phyloP scores from a whole-genome alignment of 1,284 basidiomycete species.

The Agaricales sp. region DNA sequence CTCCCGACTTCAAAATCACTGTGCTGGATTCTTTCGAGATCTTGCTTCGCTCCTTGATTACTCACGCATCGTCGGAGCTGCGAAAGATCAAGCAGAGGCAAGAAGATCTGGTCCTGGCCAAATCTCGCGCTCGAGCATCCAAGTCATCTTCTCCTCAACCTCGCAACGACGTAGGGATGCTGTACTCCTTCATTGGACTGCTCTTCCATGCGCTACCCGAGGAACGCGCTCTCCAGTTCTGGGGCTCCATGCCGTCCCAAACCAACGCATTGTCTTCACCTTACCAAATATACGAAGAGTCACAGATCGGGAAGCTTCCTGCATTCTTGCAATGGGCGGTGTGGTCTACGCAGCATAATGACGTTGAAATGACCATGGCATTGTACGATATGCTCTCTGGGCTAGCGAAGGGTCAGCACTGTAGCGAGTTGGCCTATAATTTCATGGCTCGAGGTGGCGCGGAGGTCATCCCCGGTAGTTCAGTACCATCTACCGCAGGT shows the following conservation, averaged over 20 bases:
- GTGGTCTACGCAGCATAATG: conserved; percentile 70
- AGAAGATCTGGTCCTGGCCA: conserved; percentile 71
- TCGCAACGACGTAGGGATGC: conserved; percentile 75
- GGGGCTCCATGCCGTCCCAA: conserved; percentile 55
- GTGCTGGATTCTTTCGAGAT: conserved; percentile 63
- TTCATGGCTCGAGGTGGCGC: conserved; percentile 64
- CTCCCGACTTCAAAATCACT: conserved; percentile 54
- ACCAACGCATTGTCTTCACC: conserved; percentile 30
- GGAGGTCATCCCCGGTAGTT: conserved; percentile 38
- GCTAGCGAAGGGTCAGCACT: conserved; percentile 75
- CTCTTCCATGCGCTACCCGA: conserved; percentile 67
- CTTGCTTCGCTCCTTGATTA: conserved; percentile 66
- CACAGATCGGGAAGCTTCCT: conserved; percentile 55
- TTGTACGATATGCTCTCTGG: conserved; percentile 85
- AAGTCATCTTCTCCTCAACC: conserved; percentile 29
- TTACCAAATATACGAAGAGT: conserved; percentile 44
- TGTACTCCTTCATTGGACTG: conserved; percentile 77
- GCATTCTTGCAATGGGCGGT: conserved; percentile 84
- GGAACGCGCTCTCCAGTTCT: conserved; percentile 76
- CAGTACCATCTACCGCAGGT: conserved; percentile 26
- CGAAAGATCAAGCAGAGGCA: conserved; percentile 86
- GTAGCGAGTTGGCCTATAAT: conserved; percentile 79
- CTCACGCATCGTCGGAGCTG: conserved; percentile 77
- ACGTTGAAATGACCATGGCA: conserved; percentile 64
- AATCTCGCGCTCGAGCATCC: conserved; percentile 48